Evolutionary conservation across 2,329 filamentous ascomycete genomes (phyloP).

Genomic region (Leptographium procerum): DNA sequence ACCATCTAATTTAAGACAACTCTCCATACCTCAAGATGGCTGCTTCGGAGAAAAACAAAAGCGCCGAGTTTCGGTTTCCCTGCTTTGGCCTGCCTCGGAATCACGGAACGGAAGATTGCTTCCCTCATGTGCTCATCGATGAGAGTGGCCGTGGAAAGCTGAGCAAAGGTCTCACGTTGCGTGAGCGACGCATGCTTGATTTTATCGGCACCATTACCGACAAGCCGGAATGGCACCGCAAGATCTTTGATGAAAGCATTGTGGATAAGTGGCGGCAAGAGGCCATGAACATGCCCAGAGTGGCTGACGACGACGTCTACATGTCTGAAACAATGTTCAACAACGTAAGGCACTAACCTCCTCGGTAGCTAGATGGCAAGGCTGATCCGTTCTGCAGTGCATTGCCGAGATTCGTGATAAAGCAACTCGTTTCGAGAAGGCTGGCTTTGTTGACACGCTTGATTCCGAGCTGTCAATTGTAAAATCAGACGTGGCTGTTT

Average conservation of each 20-base stretch:
- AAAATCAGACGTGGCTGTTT: constrained; percentile 40
- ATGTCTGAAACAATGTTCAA: constrained; percentile 11
- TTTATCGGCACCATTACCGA: constrained; percentile 25
- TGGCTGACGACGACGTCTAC: constrained; percentile 6
- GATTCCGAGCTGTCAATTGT: constrained; percentile 29
- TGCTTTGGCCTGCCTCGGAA: constrained; percentile 1
- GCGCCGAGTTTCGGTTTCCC: neutral
- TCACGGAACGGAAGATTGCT: neutral
- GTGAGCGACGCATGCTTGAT: constrained; percentile 24
- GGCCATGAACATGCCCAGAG: constrained; percentile 8
- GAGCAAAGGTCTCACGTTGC: constrained; percentile 7
- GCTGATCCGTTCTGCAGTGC: constrained; percentile 13
- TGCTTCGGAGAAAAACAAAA: neutral
- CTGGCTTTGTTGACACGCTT: constrained; percentile 29
- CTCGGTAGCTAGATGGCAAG: neutral
- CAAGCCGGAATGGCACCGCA: constrained; percentile 24
- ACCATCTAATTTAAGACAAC: neutral
- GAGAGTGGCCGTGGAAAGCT: neutral
- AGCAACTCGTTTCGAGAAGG: constrained; percentile 29
- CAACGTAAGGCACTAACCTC: neutral
- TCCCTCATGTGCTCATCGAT: constrained; percentile 3
- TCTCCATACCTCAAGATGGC: neutral
- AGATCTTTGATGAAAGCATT: constrained; percentile 22
- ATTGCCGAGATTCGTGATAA: constrained; percentile 39
- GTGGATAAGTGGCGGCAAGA: constrained; percentile 22